phyloP scores from a whole-genome alignment of 495 filamentous ascomycete genomes.

The Cladorrhinum samala region DNA sequence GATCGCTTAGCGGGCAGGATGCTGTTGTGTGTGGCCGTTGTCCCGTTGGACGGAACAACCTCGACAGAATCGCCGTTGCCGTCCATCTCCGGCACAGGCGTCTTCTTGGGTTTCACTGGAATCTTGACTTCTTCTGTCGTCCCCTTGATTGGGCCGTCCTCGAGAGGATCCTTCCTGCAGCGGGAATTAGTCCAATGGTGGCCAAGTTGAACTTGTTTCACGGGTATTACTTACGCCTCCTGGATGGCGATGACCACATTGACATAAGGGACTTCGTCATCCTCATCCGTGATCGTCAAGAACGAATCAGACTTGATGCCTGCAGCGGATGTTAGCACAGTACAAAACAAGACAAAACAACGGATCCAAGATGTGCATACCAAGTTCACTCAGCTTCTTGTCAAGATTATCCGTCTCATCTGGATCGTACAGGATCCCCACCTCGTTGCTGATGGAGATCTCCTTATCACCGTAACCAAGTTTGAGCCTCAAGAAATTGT shows the following conservation, averaged over 20 bases:
- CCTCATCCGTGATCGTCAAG: constrained; percentile 78
- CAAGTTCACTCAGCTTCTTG: constrained; percentile 74
- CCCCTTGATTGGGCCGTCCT: constrained; percentile 36
- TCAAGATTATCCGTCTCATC: constrained; percentile 81
- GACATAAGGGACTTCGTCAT: constrained; percentile 72
- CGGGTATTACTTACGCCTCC: constrained; percentile 37
- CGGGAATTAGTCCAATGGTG: constrained; percentile 2
- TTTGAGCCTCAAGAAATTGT: constrained; percentile 59
- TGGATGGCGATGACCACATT: constrained; percentile 68
- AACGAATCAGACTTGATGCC: constrained; percentile 62
- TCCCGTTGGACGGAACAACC: constrained; percentile 1
- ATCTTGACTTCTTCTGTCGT: constrained; percentile 33
- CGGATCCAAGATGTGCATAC: constrained; percentile 37
- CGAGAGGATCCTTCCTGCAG: constrained; percentile 28
- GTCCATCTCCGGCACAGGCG: constrained; percentile 26
- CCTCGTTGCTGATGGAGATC: constrained; percentile 65
- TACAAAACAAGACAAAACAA: constrained; percentile 5
- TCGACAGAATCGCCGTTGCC: constrained; percentile 13
- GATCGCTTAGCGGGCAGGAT: constrained; percentile 32
- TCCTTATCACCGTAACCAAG: constrained; percentile 78
- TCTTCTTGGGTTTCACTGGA: constrained; percentile 40
- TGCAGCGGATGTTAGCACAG: constrained; percentile 25
- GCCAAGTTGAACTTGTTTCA: no score
- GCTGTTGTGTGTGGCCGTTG: constrained; percentile 4
- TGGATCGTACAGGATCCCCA: constrained; percentile 75